Percentiles rank a stretch among this genome's conserved stretches.
phyloP scores from a whole-genome alignment of 2,329 filamentous ascomycete species.

The Curvularia spicifera region DNA sequence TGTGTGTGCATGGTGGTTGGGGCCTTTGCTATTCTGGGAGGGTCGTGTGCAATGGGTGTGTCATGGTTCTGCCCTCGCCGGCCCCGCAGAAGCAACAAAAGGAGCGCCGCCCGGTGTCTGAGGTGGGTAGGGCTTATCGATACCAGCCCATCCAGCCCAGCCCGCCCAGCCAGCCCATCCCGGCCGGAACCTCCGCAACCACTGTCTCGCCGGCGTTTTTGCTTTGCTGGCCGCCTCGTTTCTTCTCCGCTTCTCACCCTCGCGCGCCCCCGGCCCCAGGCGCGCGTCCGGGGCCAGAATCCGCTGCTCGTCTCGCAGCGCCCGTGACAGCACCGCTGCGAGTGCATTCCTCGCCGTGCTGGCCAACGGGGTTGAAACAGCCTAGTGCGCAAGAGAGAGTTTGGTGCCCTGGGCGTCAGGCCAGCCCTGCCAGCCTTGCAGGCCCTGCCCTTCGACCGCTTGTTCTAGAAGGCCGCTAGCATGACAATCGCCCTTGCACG shows the following conservation, averaged over 20 bases:
- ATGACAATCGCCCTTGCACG: constrained; percentile 10
- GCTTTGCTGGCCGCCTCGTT: too few species aligned
- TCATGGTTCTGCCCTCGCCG: constrained; percentile 18
- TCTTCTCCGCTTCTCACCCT: too few species aligned
- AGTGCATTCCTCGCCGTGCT: background rate
- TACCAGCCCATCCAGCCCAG: background rate
- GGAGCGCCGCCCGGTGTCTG: background rate
- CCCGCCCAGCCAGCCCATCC: too few species aligned
- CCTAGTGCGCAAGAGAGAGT: constrained; percentile 8
- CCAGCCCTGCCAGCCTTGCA: constrained; percentile 11
- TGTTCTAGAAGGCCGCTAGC: constrained; percentile 26
- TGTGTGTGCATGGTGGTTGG: background rate
- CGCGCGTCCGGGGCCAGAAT: background rate
- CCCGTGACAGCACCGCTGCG: too few species aligned
- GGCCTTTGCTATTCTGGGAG: constrained; percentile 12
- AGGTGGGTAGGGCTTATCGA: constrained; percentile 13
- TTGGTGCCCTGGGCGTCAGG: background rate
- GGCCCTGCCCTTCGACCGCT: background rate
- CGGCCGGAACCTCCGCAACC: too few species aligned
- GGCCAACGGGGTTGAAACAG: constrained; percentile 26
- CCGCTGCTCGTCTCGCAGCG: background rate
- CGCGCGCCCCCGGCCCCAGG: too few species aligned
- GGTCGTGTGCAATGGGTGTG: constrained; percentile 6
- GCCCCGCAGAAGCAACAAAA: constrained; percentile 24
- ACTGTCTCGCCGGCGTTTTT: too few species aligned